phyloP scores from a whole-genome alignment of 1,139 yeast species.

The Nakaseomyces sp. region DNA sequence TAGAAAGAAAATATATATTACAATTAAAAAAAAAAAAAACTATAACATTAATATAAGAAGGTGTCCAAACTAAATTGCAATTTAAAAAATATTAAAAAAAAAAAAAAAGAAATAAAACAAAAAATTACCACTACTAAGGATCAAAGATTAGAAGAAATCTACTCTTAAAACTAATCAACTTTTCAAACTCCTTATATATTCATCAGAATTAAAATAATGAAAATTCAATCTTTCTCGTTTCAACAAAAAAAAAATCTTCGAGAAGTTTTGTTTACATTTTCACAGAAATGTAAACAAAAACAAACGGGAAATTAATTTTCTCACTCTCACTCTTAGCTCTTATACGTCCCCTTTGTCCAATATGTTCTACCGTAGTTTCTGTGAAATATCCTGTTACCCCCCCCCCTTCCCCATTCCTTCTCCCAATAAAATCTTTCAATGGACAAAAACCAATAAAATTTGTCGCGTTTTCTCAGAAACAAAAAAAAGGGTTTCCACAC shows the following conservation, averaged over 20 bases:
- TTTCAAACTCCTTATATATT: constrained; percentile 4
- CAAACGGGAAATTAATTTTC: not conserved
- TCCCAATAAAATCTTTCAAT: too few species aligned
- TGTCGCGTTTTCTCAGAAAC: too few species aligned
- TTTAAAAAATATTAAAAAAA: not conserved
- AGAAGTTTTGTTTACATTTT: not conserved
- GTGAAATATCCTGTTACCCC: too few species aligned
- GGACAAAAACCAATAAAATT: too few species aligned
- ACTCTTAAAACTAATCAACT: not conserved
- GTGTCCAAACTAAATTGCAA: not conserved
- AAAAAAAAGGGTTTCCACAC: too few species aligned
- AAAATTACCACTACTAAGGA: not conserved
- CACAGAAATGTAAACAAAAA: not conserved
- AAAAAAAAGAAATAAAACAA: not conserved
- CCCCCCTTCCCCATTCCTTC: too few species aligned
- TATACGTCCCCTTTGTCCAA: too few species aligned
- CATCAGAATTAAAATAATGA: not conserved
- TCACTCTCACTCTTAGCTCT: too few species aligned
- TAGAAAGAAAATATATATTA: not conserved
- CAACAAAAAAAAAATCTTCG: not conserved
- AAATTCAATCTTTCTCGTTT: not conserved
- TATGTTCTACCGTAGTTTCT: too few species aligned
- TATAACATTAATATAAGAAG: not conserved
- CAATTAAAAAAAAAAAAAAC: not conserved
- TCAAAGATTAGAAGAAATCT: not conserved